phyloP scores from a whole-genome alignment of 2,329 filamentous ascomycete genomes.

The Pseudogymnoascus pannorum region DNA sequence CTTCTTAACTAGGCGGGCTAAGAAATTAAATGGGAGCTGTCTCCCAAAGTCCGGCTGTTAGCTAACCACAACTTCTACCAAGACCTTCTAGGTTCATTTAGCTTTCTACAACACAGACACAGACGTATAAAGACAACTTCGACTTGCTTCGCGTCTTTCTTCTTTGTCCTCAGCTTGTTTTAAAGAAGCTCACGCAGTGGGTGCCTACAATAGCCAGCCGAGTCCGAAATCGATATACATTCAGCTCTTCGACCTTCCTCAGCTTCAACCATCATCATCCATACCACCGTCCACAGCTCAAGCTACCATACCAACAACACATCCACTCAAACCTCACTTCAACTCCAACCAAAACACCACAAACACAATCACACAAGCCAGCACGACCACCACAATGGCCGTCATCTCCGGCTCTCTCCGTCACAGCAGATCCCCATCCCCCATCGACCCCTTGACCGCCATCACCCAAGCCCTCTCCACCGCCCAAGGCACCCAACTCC shows the following conservation, averaged over 20 bases:
- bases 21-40: background rate
- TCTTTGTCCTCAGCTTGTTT: background rate
- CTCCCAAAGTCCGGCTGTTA: background rate
- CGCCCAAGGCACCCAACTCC: background rate
- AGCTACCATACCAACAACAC: background rate
- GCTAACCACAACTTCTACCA: background rate
- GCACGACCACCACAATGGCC: background rate
- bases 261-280: background rate
- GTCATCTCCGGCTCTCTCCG: background rate
- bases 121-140: background rate
- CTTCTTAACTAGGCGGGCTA: background rate
- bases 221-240: background rate
- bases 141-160: background rate
- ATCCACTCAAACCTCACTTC: background rate
- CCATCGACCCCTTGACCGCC: background rate
- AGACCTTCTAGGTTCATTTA: background rate
- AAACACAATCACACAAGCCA: background rate
- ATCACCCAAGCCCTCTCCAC: background rate
- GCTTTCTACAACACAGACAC: background rate
- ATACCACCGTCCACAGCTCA: background rate
- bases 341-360: background rate
- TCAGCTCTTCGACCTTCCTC: background rate
- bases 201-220: background rate
- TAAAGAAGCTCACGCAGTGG: background rate
- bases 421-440: background rate